These are phyloP conservation scores for Gossypium davidsonii DNA, from an alignment of 441 rosid species.

Conservation along the genomic window DNA sequence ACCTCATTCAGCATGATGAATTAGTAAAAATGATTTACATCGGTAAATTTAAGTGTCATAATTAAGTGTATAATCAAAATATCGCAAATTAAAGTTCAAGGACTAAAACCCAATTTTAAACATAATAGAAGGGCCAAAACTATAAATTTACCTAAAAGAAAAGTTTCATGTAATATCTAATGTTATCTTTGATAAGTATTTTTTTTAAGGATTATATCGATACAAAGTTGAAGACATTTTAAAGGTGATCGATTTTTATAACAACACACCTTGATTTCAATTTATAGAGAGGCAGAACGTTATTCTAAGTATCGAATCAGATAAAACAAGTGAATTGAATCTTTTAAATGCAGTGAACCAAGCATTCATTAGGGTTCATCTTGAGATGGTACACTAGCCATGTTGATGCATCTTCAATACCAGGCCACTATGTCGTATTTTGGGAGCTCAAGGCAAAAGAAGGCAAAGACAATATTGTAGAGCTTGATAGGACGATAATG, in stretches of 20 bases:
- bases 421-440: constrained; percentile 68
- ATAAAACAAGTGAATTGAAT: constrained; percentile 73
- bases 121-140: too few relatives aligned
- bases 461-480: constrained; percentile 4
- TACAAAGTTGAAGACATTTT: constrained; percentile 55
- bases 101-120: too few relatives aligned
- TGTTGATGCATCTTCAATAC: constrained; percentile 52
- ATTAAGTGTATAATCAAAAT: too few relatives aligned
- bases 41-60: too few relatives aligned
- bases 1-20: too few relatives aligned
- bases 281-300: constrained; percentile 39
- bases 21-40: too few relatives aligned
- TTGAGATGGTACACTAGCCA: constrained; percentile 55
- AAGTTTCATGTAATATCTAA: background rate
- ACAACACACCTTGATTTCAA: constrained; percentile 43
- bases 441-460: constrained; percentile 50
- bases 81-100: too few relatives aligned
- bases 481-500: constrained; percentile 31
- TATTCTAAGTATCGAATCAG: constrained; percentile 42
- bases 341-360: constrained; percentile 51
- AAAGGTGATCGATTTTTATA: constrained; percentile 41
- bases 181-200: background rate
- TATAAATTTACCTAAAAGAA: background rate
- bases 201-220: constrained; percentile 33
- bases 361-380: constrained; percentile 46